Evolutionary conservation across 2,329 filamentous ascomycete genomes (phyloP).

Genomic region (Scleromitrula shiraiana): DNA sequence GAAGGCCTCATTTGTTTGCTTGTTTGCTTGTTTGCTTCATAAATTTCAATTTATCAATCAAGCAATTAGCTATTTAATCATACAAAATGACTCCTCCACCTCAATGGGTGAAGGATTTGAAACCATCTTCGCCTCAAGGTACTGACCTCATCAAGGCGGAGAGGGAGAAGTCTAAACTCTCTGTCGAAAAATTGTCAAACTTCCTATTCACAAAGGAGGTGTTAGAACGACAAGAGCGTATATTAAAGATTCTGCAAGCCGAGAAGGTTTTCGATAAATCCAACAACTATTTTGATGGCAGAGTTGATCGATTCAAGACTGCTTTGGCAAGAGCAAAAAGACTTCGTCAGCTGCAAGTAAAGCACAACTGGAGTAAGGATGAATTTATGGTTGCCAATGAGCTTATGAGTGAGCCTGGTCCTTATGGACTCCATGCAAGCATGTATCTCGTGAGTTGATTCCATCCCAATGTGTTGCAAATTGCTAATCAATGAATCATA

Average conservation of each 20-base stretch:
- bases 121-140: conserved; percentile 59
- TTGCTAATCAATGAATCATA: conserved; percentile 23
- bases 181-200: conserved; percentile 57
- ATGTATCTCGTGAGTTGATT: conserved; percentile 53
- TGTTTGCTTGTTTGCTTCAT: no score
- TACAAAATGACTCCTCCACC: conserved; percentile 27
- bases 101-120: conserved; percentile 59
- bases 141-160: conserved; percentile 61
- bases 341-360: conserved; percentile 54
- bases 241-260: conserved; percentile 55
- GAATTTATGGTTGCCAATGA: conserved; percentile 59
- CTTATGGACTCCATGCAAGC: conserved; percentile 62
- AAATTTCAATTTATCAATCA: no score
- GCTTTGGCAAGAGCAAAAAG: conserved; percentile 64
- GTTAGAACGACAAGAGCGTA: conserved; percentile 49
- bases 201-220: conserved; percentile 62
- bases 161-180: conserved; percentile 57
- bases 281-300: conserved; percentile 66
- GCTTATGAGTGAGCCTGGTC: conserved; percentile 64
- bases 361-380: conserved; percentile 59
- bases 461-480: background rate
- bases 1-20: no score
- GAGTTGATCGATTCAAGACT: conserved; percentile 60
- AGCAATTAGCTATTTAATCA: no score
- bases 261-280: conserved; percentile 72